These are phyloP conservation scores for Suhomyces ambrosiae DNA, from an alignment of 1,139 yeast genomes.

Conservation along the genomic window DNA sequence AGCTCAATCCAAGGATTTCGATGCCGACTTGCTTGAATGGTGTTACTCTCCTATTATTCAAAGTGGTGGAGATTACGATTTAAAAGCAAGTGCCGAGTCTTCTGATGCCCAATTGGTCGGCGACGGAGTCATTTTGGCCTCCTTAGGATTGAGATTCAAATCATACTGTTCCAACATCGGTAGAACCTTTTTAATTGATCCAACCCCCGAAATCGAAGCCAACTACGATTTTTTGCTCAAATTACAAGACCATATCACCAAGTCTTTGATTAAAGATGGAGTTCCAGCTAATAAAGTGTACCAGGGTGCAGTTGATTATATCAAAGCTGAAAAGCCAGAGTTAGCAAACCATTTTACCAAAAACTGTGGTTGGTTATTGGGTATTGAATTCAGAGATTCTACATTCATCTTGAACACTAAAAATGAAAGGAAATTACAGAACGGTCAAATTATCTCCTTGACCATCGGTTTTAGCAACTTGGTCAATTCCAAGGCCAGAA, in stretches of 20 bases:
- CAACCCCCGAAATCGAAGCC: constrained; percentile 74
- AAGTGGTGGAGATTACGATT: constrained; percentile 83
- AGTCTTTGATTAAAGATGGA: constrained; percentile 64
- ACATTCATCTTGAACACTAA: constrained; percentile 72
- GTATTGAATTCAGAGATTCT: constrained; percentile 88
- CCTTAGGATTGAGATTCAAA: constrained; percentile 85
- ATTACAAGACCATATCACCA: constrained; percentile 64
- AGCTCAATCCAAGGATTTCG: constrained; percentile 56
- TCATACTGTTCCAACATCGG: constrained; percentile 88
- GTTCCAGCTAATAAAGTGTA: constrained; percentile 66
- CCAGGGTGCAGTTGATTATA: constrained; percentile 58
- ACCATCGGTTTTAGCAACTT: constrained; percentile 77
- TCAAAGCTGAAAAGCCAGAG: constrained; percentile 62
- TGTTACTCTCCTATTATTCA: constrained; percentile 91
- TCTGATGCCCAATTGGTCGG: constrained; percentile 65
- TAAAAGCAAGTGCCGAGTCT: constrained; percentile 83
- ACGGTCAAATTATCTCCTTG: constrained; percentile 76
- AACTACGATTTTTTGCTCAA: constrained; percentile 77
- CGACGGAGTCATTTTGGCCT: constrained; percentile 81
- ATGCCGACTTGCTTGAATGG: constrained; percentile 84
- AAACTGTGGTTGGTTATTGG: constrained; percentile 87
- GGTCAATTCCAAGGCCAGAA: constrained; percentile 46
- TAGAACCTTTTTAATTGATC: constrained; percentile 89
- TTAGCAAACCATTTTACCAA: constrained; percentile 68
- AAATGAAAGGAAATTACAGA: constrained; percentile 66